These are phyloP conservation scores for Candida xyloterini DNA, from an alignment of 805 yeast genomes.

Conservation along the genomic window DNA sequence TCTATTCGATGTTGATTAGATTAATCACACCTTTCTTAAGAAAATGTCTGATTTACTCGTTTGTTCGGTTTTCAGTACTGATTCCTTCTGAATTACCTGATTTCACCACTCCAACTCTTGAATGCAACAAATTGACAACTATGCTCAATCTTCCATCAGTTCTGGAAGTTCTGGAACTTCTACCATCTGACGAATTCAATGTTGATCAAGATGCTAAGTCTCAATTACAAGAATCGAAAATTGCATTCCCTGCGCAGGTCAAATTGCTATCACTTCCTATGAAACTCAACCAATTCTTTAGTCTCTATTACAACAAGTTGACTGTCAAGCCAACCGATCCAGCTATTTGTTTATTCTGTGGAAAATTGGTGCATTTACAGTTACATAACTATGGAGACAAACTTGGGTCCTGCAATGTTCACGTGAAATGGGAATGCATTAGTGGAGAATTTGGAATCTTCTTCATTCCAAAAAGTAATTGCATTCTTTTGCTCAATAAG, in stretches of 20 bases:
- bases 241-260: constrained; percentile 68
- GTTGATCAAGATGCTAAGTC: constrained; percentile 9
- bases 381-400: constrained; percentile 49
- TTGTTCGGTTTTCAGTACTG: constrained; percentile 48
- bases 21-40: constrained; percentile 64
- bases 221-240: constrained; percentile 13
- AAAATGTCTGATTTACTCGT: constrained; percentile 54
- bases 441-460: constrained; percentile 65
- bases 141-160: constrained; percentile 48
- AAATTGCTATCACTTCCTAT: constrained; percentile 62
- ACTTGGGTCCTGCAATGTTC: constrained; percentile 79
- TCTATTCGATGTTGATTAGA: constrained; percentile 55
- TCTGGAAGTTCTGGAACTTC: constrained; percentile 19
- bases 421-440: constrained; percentile 60
- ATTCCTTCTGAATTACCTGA: constrained; percentile 29
- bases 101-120: constrained; percentile 32
- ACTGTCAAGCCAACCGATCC: constrained; percentile 58
- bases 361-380: constrained; percentile 65
- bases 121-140: constrained; percentile 51
- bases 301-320: constrained; percentile 49
- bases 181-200: constrained; percentile 16
- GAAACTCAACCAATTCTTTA: constrained; percentile 66
- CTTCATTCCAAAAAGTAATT: constrained; percentile 65
- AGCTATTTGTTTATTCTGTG: constrained; percentile 85
- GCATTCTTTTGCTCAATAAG: constrained; percentile 60